Base-by-base conservation (phyloP, 1,284 basidiomycete species). In the Anthracocystis panici-leucophaei region DNA sequence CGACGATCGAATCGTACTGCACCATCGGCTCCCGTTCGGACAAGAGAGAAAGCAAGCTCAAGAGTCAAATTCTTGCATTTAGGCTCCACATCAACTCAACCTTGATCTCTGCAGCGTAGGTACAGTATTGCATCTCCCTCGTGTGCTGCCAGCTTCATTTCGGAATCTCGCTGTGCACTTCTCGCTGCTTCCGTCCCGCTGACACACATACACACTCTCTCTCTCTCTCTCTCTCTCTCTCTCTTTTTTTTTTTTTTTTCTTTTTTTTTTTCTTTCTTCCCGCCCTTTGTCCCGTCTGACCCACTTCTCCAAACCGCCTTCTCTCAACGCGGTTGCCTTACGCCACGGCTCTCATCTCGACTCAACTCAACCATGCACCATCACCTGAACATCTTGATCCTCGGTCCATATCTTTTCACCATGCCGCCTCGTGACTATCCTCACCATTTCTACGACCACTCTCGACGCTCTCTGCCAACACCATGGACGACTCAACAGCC, bases 381-480 rank as follows among this genome's bases (percentile, higher is more conserved):
- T 9, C n/a, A 41, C 40, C 53, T 14, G 14, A 14, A 11, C 38
- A 25, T 21, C 31, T 11, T 12, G 21, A 16, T 2, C 18, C 35
- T 23, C 38, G 18, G 16, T n/a, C 51, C 23, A 18, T 2, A 8
- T n/a, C 42, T n/a, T 40, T 18, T 56, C 54, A 25, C 23, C 42
- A 68, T 62, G 65, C 55, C 60, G 52, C 49, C 58, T 44, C 58
- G 55, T 21, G 25, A 68, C 21, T 27, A 21, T 23, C 51, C 48
- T 23, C n/a, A 62, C 29, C 55, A 25, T 23, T 35, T 25, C 20
- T 12, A 27, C 41, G 20, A 56, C 23, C 49, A 18, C 8, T 23
- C 67, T 49, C 67, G 67, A 45, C 62, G 33, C 48, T 65, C 62
- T 9, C 45, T 65, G 20, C 62, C 62, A 23, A 54, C 57, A 40